phyloP scores from a whole-genome alignment of 257 asterid species.

The Craterostigma plantagineum region DNA sequence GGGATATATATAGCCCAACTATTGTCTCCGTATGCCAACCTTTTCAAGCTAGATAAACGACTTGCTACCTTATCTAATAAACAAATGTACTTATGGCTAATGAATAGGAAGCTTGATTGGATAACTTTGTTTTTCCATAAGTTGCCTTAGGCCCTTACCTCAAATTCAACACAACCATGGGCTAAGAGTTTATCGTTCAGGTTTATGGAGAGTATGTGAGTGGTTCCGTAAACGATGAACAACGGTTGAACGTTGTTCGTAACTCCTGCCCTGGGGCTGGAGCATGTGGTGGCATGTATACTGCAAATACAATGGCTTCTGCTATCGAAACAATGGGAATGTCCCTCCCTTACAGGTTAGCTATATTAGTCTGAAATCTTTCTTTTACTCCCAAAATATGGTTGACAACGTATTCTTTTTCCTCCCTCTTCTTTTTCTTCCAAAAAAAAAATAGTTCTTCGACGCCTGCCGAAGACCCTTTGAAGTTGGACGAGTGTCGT shows the following conservation, averaged over 20 bases:
- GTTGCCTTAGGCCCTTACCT: too few species aligned
- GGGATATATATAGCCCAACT: neutral
- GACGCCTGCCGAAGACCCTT: constrained; percentile 95
- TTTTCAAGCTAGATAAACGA: too few species aligned
- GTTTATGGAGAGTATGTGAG: constrained; percentile 90
- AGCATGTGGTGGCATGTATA: constrained; percentile 99
- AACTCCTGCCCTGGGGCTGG: constrained; percentile 99
- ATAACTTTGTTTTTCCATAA: too few species aligned
- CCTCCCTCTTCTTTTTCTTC: too few species aligned
- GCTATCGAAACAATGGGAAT: constrained; percentile 96
- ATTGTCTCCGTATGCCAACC: neutral
- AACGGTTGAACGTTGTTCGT: constrained; percentile 74
- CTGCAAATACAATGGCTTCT: constrained; percentile 98
- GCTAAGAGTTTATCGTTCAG: constrained; percentile 19
- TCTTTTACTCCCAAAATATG: neutral
- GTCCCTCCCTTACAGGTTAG: constrained; percentile 93
- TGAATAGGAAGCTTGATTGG: too few species aligned
- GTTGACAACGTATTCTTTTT: constrained; percentile 4
- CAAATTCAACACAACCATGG: too few species aligned
- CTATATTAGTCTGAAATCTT: neutral
- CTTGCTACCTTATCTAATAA: too few species aligned
- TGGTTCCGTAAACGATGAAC: constrained; percentile 67
- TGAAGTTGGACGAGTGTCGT: constrained; percentile 89
- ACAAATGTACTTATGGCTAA: too few species aligned
- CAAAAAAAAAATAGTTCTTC: constrained; percentile 64